Evolutionary conservation across 345 rosid species (phyloP), one percentile per base, ranked within the genome.

Genomic region (Ceriops tagal): DNA sequence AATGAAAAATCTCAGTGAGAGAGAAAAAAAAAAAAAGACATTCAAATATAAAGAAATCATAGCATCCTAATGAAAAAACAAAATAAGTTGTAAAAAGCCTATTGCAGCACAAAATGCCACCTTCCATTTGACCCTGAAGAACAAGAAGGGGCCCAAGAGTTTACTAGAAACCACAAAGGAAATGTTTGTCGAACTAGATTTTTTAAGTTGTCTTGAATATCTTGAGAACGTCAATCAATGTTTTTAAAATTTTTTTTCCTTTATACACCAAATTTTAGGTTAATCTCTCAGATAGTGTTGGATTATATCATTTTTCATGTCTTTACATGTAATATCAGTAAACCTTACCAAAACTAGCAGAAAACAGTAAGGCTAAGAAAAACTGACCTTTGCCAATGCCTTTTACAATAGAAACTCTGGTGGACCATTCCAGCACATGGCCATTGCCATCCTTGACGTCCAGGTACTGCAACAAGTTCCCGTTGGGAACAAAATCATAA

Each of bases 341-440:
- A 21, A 26, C 18, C 11, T 43, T 39, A 34, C 61, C 16, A 16
- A 21, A 16, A 58, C 27, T 59, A 30, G 21, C 6, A 43, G 60
- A 30, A n/a, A 6, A 64, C 22, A 37, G 52, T 35, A 31, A 66
- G 35, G 53, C 6, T 57, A 75, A 9, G 59, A 21, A 67, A 81
- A 81, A 77, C 83, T 5, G 58, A 92, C 99, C 99, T 84, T 85
- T 87, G 27, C 98, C 98, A 67, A 96, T 80, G 66, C 99, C 99
- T 26, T 75, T 78, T 4, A 92, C 76, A 71, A 96, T 82, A 22
- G 96, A 87, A 63, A 87, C 83, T 82, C 99, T 82, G 61, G 91
- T 80, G 37, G 91, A 77, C 99, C 99, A 96, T 53, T 89, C 96
- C 65, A 96, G 93, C 83, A 90, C 87, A 52, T 80, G 77, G 8